Percentiles rank a stretch among this genome's conserved stretches.
These are phyloP conservation scores for Amanita brunnescens DNA, from an alignment of 768 basidiomycete genomes.

Conservation along the genomic window DNA sequence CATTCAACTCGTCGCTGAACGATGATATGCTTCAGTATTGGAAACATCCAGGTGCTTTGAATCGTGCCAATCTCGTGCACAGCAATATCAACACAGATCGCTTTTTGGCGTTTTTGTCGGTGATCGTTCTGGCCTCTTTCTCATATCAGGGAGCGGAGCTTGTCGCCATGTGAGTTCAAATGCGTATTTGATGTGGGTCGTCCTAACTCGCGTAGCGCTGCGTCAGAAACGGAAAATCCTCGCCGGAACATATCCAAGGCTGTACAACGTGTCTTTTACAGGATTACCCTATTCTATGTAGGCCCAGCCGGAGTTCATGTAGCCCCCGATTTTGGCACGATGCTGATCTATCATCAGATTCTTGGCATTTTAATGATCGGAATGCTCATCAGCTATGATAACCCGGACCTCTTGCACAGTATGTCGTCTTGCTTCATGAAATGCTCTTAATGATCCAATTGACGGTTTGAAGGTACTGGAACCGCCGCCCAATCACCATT, in stretches of 20 bases:
- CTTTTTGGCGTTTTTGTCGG: conserved; percentile 35
- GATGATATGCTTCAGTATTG: conserved; percentile 38
- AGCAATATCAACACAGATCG: conserved; percentile 34
- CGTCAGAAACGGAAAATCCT: conserved; percentile 71
- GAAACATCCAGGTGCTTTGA: conserved; percentile 61
- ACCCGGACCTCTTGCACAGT: conserved; percentile 40
- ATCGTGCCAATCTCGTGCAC: conserved; percentile 31
- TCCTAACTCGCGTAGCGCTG: conserved; percentile 35
- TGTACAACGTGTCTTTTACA: conserved; percentile 68
- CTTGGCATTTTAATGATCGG: conserved; percentile 67
- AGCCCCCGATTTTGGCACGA: not conserved
- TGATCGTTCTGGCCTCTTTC: conserved; percentile 51
- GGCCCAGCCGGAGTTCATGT: conserved; percentile 11
- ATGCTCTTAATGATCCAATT: not conserved
- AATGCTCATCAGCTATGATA: conserved; percentile 69
- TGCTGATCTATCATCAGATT: conserved; percentile 29
- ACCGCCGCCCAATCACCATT: conserved; percentile 76
- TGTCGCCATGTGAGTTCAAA: conserved; percentile 46
- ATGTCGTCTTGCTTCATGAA: not conserved
- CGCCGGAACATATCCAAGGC: conserved; percentile 74
- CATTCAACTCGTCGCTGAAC: not conserved
- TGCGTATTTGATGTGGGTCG: not conserved
- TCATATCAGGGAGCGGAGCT: conserved; percentile 74
- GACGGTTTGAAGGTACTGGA: conserved; percentile 25
- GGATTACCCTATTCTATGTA: conserved; percentile 73